Evolutionary conservation across 768 basidiomycete genomes (phyloP).

Genomic region (Amyloporia xantha): DNA sequence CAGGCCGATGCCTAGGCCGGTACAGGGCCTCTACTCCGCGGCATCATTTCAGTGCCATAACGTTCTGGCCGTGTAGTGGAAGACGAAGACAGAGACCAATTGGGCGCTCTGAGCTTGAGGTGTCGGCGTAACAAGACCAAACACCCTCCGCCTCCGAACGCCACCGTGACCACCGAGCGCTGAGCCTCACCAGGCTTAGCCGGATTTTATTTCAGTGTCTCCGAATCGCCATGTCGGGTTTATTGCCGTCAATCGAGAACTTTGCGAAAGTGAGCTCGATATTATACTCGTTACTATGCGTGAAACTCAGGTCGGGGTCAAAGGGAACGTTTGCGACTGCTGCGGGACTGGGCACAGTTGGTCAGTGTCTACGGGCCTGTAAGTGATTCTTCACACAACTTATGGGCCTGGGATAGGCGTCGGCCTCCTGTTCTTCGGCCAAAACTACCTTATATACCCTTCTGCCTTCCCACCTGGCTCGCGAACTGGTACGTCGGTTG

Average conservation of each 20-base stretch:
- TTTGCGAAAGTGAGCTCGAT: slow-evolving; percentile 36
- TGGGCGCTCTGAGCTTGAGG: too few species aligned
- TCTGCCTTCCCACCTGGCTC: slow-evolving; percentile 78
- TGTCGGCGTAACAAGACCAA: too few species aligned
- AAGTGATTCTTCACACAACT: too few species aligned
- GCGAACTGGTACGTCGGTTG: slow-evolving; percentile 48
- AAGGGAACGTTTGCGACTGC: slow-evolving; percentile 32
- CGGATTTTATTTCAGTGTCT: too few species aligned
- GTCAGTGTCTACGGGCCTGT: slow-evolving; percentile 23
- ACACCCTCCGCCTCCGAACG: too few species aligned
- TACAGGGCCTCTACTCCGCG: too few species aligned
- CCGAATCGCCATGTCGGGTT: slow-evolving; percentile 27
- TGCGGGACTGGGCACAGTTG: slow-evolving; percentile 30
- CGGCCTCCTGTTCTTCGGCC: slow-evolving; percentile 47
- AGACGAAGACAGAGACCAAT: too few species aligned
- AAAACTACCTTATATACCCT: slow-evolving; percentile 88
- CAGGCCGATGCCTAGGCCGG: too few species aligned
- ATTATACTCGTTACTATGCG: neutral
- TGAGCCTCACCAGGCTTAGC: too few species aligned
- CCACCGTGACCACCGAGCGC: too few species aligned
- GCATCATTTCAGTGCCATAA: too few species aligned
- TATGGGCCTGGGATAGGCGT: slow-evolving; percentile 7
- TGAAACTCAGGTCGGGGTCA: neutral
- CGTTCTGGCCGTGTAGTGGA: too few species aligned
- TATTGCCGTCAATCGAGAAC: slow-evolving; percentile 36